A percentile compares a stretch with the other conserved stretches of the same genome.
These are phyloP conservation scores for Colletotrichum sp. DNA, from an alignment of 2,329 filamentous ascomycete species.

Conservation along the genomic window DNA sequence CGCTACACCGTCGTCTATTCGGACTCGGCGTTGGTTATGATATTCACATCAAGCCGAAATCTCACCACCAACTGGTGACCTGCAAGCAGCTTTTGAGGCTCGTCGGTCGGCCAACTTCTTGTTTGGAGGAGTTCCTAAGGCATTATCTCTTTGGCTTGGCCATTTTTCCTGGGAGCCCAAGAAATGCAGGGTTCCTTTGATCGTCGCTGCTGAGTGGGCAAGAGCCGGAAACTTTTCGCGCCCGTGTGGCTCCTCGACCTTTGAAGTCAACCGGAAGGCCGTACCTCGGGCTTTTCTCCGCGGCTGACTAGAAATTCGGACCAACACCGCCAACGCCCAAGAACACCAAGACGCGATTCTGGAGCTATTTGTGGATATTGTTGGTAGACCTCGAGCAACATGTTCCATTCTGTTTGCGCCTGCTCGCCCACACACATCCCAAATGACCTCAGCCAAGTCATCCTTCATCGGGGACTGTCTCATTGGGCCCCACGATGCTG, in stretches of 20 bases:
- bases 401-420: background rate
- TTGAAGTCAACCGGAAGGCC: background rate
- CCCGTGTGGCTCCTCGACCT: background rate
- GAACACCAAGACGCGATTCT: background rate
- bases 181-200: background rate
- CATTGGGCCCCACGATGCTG: background rate
- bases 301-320: background rate
- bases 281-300: background rate
- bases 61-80: background rate
- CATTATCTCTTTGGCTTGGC: background rate
- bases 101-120: background rate
- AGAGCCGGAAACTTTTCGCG: background rate
- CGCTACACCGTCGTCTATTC: background rate
- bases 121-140: background rate
- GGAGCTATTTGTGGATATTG: background rate
- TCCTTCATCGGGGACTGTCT: background rate
- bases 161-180: background rate
- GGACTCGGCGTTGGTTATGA: slow-evolving; percentile 3
- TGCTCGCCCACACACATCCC: background rate
- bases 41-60: background rate
- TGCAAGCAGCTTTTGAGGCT: background rate
- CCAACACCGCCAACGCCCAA: background rate
- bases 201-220: background rate
- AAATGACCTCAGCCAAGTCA: slow-evolving; percentile 21
- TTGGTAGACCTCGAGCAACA: background rate